phyloP scores from a whole-genome alignment of 352 stramenopile species.

The Globisporangium polare region DNA sequence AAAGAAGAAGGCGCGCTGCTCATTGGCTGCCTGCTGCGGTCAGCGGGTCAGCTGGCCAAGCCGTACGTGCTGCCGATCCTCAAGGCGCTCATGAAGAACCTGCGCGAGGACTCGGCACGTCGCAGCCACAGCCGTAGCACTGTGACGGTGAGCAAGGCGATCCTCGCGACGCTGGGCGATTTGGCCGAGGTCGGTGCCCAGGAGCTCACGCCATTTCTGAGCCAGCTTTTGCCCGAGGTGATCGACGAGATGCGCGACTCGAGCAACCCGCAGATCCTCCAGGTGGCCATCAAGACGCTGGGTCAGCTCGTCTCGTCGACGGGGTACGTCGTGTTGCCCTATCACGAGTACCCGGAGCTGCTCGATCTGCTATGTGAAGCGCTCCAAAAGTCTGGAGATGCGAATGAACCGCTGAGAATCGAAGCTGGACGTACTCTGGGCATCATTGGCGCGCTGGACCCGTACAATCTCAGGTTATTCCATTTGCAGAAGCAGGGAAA shows the following conservation, averaged over 20 bases:
- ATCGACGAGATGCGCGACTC: conserved; percentile 85
- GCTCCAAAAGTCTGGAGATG: conserved; percentile 76
- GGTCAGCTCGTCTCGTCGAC: conserved; percentile 81
- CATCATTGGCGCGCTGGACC: conserved; percentile 77
- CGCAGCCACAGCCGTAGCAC: conserved; percentile 72
- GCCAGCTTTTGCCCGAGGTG: conserved; percentile 82
- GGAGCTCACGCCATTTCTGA: conserved; percentile 76
- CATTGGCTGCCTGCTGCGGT: conserved; percentile 76
- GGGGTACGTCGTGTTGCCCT: conserved; percentile 80
- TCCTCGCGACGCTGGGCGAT: conserved; percentile 78
- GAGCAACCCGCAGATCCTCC: conserved; percentile 80
- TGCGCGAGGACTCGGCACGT: conserved; percentile 73
- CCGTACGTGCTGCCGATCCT: conserved; percentile 85
- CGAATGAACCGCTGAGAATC: conserved; percentile 70
- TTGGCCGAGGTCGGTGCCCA: conserved; percentile 75
- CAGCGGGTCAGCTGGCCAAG: conserved; percentile 71
- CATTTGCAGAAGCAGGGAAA: conserved; percentile 80
- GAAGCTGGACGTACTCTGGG: conserved; percentile 79
- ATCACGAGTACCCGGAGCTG: conserved; percentile 82
- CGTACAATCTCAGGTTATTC: conserved; percentile 83
- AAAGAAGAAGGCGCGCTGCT: conserved; percentile 83
- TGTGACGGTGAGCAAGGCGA: conserved; percentile 79
- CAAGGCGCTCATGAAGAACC: conserved; percentile 84
- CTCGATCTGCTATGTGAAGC: conserved; percentile 74
- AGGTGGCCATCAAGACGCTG: conserved; percentile 84